A percentile compares a stretch with the other conserved stretches of the same genome.
Evolutionary conservation across 2,329 filamentous ascomycete species (phyloP).

Genomic region (Rhynchosporium graminicola): DNA sequence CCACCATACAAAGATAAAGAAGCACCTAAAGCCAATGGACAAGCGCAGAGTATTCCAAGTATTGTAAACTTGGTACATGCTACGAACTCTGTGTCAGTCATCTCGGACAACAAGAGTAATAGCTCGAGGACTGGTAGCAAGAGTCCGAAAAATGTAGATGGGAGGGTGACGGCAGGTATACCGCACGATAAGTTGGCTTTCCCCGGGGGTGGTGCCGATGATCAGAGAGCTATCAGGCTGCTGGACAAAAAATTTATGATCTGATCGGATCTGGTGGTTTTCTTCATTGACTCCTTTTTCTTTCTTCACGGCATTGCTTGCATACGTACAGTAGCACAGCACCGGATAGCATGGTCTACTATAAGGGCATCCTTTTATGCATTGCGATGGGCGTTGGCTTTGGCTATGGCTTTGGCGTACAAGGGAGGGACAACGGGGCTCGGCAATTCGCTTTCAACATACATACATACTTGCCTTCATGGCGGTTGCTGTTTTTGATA

Average conservation of each 20-base stretch:
- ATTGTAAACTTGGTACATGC: constrained; percentile 39
- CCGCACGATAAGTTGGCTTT: constrained; percentile 55
- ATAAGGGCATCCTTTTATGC: constrained; percentile 11
- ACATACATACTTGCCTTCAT: background rate
- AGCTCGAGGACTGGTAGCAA: constrained; percentile 35
- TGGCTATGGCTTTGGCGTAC: too few species aligned
- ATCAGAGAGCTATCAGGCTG: constrained; percentile 64
- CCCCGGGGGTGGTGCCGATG: constrained; percentile 50
- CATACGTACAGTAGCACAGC: constrained; percentile 8
- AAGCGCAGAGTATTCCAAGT: constrained; percentile 39
- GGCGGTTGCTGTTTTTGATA: background rate
- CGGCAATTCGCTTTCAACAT: background rate
- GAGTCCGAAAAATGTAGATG: constrained; percentile 31
- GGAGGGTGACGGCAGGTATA: constrained; percentile 54
- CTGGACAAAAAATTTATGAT: constrained; percentile 58
- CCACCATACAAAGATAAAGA: constrained; percentile 28
- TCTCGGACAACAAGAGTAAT: constrained; percentile 38
- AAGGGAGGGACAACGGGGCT: background rate
- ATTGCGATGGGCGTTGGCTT: constrained; percentile 24
- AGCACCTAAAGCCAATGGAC: constrained; percentile 29
- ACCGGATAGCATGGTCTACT: constrained; percentile 1
- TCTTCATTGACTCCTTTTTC: background rate
- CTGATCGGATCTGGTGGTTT: background rate
- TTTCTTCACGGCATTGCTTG: background rate
- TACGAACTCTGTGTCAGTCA: constrained; percentile 36